Conservation (phyloP, 1,139 yeast species). For the Meyerozyma elateridarum region DNA sequence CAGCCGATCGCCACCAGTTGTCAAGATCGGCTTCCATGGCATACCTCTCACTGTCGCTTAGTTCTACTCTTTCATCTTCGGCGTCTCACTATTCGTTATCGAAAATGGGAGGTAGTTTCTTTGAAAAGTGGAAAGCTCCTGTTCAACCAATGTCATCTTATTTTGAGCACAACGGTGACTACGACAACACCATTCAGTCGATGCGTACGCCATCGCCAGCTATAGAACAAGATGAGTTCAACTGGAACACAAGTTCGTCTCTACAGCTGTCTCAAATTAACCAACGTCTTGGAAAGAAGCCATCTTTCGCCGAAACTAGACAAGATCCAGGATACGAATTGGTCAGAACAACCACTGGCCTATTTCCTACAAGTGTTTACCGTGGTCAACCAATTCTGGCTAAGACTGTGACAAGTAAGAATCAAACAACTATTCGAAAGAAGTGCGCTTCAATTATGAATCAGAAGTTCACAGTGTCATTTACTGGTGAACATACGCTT, state of each 20-base stretch:
- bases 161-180: conserved; percentile 7
- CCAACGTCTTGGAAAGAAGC: background rate
- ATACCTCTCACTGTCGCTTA: conserved; percentile 39
- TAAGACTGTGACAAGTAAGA: background rate
- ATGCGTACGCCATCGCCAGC: conserved; percentile 46
- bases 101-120: conserved; percentile 40
- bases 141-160: conserved; percentile 2
- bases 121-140: conserved; percentile 39
- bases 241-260: conserved; percentile 26
- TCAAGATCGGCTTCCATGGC: conserved; percentile 39
- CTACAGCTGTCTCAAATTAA: no score
- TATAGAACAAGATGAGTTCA: conserved; percentile 40
- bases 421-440: background rate
- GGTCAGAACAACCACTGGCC: conserved; percentile 1
- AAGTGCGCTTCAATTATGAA: background rate
- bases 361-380: background rate
- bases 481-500: background rate
- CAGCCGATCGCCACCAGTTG: conserved; percentile 16
- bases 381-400: background rate
- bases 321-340: background rate
- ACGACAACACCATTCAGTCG: conserved; percentile 23
- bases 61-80: conserved; percentile 33
- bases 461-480: background rate
- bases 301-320: background rate
- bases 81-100: conserved; percentile 38